Evolutionary conservation across 495 filamentous ascomycete genomes (phyloP).

Genomic region (Aspergillus conjunctus): DNA sequence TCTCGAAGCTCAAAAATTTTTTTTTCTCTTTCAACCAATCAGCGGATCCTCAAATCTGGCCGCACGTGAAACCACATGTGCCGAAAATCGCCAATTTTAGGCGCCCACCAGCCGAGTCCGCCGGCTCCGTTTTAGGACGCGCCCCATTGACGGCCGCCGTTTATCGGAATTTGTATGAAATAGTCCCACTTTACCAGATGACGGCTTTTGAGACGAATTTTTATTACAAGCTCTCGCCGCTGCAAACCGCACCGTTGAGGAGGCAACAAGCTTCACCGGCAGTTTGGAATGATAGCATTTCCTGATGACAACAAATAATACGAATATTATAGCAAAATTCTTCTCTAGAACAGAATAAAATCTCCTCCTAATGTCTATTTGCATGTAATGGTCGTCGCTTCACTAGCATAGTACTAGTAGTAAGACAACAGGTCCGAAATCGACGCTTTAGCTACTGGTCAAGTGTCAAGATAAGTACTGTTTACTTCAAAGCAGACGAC

Average conservation of each 20-base stretch:
- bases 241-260: neutral
- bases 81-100: conserved; percentile 38
- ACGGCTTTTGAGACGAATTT: conserved; percentile 25
- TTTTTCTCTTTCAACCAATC: conserved; percentile 22
- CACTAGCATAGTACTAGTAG: no score
- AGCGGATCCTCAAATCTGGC: conserved; percentile 15
- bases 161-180: conserved; percentile 31
- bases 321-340: no score
- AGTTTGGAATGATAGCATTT: neutral
- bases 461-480: no score
- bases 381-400: no score
- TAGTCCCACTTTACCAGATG: conserved; percentile 26
- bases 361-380: no score
- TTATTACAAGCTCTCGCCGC: conserved; percentile 31
- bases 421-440: no score
- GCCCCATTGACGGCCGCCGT: conserved; percentile 32
- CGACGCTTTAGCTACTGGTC: no score
- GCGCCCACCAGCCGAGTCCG: conserved; percentile 20
- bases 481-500: no score
- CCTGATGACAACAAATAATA: neutral
- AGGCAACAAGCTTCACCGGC: conserved; percentile 12
- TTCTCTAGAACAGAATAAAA: no score
- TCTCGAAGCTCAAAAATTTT: conserved; percentile 16
- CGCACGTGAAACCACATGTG: conserved; percentile 34
- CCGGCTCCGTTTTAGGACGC: conserved; percentile 36